Percentiles rank a stretch among this genome's conserved stretches.
These are phyloP conservation scores for Naganishia sp. DNA, from an alignment of 1,284 basidiomycete species.

Conservation along the genomic window DNA sequence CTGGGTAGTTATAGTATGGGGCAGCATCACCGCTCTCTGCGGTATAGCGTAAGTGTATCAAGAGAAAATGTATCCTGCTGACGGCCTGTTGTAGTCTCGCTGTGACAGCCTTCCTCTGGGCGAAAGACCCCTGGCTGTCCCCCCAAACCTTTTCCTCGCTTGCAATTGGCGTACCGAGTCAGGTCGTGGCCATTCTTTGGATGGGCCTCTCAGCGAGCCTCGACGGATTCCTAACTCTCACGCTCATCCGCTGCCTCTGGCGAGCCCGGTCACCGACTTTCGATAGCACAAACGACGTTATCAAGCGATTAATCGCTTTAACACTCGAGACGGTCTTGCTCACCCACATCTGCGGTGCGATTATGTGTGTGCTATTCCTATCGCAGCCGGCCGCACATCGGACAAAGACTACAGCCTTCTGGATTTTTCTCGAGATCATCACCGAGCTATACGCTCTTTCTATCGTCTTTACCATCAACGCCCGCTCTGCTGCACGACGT, in stretches of 20 bases:
- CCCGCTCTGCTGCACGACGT: constrained; percentile 32
- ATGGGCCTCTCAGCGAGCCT: constrained; percentile 45
- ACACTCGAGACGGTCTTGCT: constrained; percentile 46
- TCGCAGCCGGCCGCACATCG: constrained; percentile 39
- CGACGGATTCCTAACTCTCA: constrained; percentile 41
- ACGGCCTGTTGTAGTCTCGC: constrained; percentile 37
- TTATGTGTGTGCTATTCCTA: constrained; percentile 46
- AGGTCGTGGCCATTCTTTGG: constrained; percentile 46
- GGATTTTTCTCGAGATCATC: constrained; percentile 43
- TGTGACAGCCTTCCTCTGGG: constrained; percentile 43
- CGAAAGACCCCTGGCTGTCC: constrained; percentile 39
- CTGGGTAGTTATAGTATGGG: constrained; percentile 32
- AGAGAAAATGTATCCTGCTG: neutral
- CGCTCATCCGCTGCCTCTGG: constrained; percentile 36
- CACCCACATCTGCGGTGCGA: constrained; percentile 42
- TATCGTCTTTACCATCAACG: constrained; percentile 46
- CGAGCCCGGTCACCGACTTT: constrained; percentile 26
- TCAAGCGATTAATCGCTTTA: constrained; percentile 38
- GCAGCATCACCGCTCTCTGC: constrained; percentile 38
- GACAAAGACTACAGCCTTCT: constrained; percentile 41
- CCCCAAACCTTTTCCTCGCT: constrained; percentile 32
- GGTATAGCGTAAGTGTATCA: constrained; percentile 41
- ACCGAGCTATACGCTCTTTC: constrained; percentile 45
- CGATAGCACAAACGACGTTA: constrained; percentile 33
- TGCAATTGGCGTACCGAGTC: constrained; percentile 40